Base-by-base conservation (phyloP, 163 green algal species). In the Volvox carteri region DNA sequence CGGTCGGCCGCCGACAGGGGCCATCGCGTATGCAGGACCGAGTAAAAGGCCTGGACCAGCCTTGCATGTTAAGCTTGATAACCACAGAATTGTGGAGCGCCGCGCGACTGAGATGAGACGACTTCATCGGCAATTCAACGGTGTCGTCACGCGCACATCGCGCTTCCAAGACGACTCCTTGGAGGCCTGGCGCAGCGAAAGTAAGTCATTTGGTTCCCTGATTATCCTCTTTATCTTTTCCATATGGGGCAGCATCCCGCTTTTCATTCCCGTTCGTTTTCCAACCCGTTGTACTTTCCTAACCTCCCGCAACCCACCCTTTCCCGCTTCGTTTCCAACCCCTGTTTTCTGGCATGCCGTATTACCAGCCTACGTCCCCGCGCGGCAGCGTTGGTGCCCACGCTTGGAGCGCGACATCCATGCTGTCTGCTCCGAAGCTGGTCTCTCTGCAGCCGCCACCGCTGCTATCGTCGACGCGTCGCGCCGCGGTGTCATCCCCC, bases 381-480 rank as follows among this genome's bases (percentile, higher is more conserved):
- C 68, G 19, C 58, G 50, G 4, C 83, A 88, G 50, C 83, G 83
- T 33, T 88, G 83, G 83, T 81, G 48, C 37, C 48, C 83, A 35
- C 37, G 37, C 16, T 67, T 88, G 25, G 83, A 81, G 16, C 44
- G 44, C 12, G 83, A 88, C 50, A 37, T 88, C 0, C 23, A 25
- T 0, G 83, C 83, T 1, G 48, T 88, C 5, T 88, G 83, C 83
- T 46, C 37, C 50, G 83, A 88, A 62, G 83, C 83, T 9, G 83
- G 83, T 14, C 83, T 88, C 25, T 80, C 83, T 8, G 19, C 21
- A 35, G 83, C 83, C 68, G 37, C 50, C 50, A 0, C 50, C 0
- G 50, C 35, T 5, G 54, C 83, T 33, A 16, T 88, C 30, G 28
- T 54, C 37, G 9, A 21, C 67, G 68, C 83, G 28, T 52, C 83